Percentiles rank a stretch among this genome's conserved stretches.
Conservation (phyloP, 2,329 filamentous ascomycete genomes). For the Fusarium kyushuense region DNA sequence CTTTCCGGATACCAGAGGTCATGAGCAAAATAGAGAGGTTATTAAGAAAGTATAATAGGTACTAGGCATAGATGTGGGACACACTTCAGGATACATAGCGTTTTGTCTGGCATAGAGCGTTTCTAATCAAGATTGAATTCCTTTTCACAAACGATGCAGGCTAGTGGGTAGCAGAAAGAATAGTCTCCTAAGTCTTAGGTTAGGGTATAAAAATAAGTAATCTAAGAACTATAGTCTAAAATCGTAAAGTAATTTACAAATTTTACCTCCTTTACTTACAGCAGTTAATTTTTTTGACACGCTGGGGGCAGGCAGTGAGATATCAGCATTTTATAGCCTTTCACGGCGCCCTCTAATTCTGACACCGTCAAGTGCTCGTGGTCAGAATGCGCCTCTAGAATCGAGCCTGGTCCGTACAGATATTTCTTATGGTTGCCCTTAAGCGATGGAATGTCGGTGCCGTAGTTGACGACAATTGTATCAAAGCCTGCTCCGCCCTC, state of each 20-base stretch:
- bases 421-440: constrained; percentile 6
- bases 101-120: background rate
- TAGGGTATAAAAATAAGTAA: no score
- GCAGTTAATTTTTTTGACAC: no score
- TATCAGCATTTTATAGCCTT: constrained; percentile 3
- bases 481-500: background rate
- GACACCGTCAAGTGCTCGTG: constrained; percentile 19
- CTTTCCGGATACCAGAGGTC: constrained; percentile 65
- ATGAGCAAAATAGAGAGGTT: constrained; percentile 64
- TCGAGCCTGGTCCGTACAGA: constrained; percentile 8
- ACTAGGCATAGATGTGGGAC: background rate
- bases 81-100: background rate
- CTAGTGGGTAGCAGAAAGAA: no score
- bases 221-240: no score
- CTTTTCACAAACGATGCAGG: no score
- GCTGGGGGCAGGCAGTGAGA: no score
- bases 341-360: constrained; percentile 4
- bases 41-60: constrained; percentile 12
- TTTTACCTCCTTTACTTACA: no score
- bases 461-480: constrained; percentile 4
- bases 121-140: background rate
- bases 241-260: no score
- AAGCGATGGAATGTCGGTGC: background rate
- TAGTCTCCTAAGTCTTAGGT: no score
- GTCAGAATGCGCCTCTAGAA: constrained; percentile 13